Conservation (phyloP, 2,329 filamentous ascomycete genomes). For the Teratosphaeria zuluensis region DNA sequence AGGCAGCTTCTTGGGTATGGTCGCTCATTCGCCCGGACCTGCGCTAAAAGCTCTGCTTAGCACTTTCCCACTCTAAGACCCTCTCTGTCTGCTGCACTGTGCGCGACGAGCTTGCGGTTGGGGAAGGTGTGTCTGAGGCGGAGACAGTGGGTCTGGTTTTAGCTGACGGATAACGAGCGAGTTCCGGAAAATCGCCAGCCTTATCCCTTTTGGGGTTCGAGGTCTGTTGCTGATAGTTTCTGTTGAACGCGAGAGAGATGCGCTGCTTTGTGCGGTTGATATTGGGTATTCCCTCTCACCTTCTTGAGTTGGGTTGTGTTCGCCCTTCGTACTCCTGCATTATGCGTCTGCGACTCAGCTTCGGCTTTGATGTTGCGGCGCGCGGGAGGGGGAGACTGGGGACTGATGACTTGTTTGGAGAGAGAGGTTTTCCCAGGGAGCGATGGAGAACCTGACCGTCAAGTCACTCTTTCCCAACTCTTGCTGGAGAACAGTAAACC, state of each 20-base stretch:
- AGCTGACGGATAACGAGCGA: constrained; percentile 15
- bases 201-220: background rate
- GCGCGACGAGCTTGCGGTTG: constrained; percentile 3
- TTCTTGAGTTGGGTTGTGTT: constrained; percentile 21
- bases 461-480: background rate
- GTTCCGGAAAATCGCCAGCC: background rate
- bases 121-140: background rate
- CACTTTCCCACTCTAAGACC: constrained; percentile 4
- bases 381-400: background rate
- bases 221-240: background rate
- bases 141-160: constrained; percentile 2
- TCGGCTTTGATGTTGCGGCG: constrained; percentile 9
- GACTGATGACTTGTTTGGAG: background rate
- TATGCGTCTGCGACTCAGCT: constrained; percentile 5
- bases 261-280: constrained; percentile 22
- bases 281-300: constrained; percentile 24
- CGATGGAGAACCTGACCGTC: constrained; percentile 1
- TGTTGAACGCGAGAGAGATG: constrained; percentile 15
- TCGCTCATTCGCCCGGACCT: constrained; percentile 22
- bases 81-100: constrained; percentile 13
- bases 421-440: background rate
- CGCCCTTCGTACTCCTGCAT: background rate
- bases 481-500: background rate
- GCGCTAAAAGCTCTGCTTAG: constrained; percentile 11
- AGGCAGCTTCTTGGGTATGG: constrained; percentile 25